These are phyloP conservation scores for Mucor racemosus DNA, from an alignment of 371 early-diverging fungal genomes.

Conservation along the genomic window DNA sequence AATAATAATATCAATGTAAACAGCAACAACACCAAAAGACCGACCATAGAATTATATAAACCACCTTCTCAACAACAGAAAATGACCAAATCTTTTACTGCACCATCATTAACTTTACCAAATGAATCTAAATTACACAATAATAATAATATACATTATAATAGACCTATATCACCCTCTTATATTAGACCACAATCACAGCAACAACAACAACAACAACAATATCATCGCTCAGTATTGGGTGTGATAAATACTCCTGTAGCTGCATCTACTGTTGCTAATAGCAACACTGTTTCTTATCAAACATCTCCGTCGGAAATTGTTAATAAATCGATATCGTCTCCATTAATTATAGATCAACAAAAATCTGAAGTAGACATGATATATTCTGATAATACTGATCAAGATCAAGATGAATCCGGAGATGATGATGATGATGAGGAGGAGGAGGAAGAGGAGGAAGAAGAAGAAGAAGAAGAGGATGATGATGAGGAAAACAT, in stretches of 20 bases:
- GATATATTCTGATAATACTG: not conserved
- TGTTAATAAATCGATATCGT: not conserved
- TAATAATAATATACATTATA: not conserved
- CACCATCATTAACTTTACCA: slow-evolving; percentile 3
- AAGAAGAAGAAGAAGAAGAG: slow-evolving; percentile 10
- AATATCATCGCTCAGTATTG: slow-evolving; percentile 23
- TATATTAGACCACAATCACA: slow-evolving; percentile 1
- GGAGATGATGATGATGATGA: not conserved
- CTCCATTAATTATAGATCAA: not conserved
- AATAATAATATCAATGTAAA: not conserved
- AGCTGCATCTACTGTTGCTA: not conserved
- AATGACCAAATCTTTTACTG: slow-evolving; percentile 10
- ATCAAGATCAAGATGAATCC: not conserved
- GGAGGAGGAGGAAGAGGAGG: not conserved
- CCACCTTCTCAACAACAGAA: slow-evolving; percentile 20
- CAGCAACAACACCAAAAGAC: not conserved
- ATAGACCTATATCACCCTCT: slow-evolving; percentile 12
- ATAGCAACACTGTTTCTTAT: too few relatives aligned
- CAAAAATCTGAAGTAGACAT: not conserved
- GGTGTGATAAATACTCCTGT: slow-evolving; percentile 23
- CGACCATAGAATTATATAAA: slow-evolving; percentile 23
- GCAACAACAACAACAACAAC: not conserved
- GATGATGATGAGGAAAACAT: slow-evolving; percentile 3
- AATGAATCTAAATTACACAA: not conserved
- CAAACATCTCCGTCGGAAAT: not conserved